Conservation (phyloP, 352 stramenopile species). For the Phytophthora niederhauseri region DNA sequence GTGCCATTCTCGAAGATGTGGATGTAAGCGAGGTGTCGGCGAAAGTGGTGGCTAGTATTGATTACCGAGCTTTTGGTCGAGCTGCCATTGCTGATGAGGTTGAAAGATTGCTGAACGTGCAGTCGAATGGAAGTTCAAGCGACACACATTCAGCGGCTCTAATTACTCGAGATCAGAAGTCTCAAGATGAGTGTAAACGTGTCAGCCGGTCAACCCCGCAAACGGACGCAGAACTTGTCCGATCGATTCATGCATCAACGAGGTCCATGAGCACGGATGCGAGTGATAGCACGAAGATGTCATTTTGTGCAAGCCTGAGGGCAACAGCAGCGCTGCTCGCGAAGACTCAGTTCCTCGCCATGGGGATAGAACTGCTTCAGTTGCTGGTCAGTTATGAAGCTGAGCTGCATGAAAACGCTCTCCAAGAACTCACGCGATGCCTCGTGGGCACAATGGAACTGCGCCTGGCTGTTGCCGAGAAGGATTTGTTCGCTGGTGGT, state of each 20-base stretch:
- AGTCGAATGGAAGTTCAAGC: constrained; percentile 10
- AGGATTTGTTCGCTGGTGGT: constrained; percentile 45
- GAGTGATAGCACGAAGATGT: constrained; percentile 14
- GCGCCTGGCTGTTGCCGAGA: constrained; percentile 60
- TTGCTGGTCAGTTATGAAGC: constrained; percentile 69
- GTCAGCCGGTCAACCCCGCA: constrained; percentile 18
- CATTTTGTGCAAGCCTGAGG: constrained; percentile 31
- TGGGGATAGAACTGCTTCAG: constrained; percentile 74
- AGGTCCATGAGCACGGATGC: constrained; percentile 10
- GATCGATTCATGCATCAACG: constrained; percentile 40
- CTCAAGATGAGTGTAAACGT: constrained; percentile 15
- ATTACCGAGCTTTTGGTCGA: constrained; percentile 83
- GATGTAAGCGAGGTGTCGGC: constrained; percentile 82
- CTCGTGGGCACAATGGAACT: constrained; percentile 59
- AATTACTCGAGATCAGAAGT: constrained; percentile 20
- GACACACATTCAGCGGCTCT: constrained; percentile 11
- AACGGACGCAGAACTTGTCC: constrained; percentile 36
- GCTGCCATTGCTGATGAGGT: constrained; percentile 73
- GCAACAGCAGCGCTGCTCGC: constrained; percentile 48
- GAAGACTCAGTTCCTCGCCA: constrained; percentile 74
- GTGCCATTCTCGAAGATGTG: constrained; percentile 77
- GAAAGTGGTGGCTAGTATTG: constrained; percentile 84
- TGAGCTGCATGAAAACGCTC: constrained; percentile 44
- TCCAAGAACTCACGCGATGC: constrained; percentile 69
- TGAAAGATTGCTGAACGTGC: constrained; percentile 33